Evolutionary conservation across 1,284 basidiomycete genomes (phyloP).

Genomic region (Kalmanozyma brasiliensis): DNA sequence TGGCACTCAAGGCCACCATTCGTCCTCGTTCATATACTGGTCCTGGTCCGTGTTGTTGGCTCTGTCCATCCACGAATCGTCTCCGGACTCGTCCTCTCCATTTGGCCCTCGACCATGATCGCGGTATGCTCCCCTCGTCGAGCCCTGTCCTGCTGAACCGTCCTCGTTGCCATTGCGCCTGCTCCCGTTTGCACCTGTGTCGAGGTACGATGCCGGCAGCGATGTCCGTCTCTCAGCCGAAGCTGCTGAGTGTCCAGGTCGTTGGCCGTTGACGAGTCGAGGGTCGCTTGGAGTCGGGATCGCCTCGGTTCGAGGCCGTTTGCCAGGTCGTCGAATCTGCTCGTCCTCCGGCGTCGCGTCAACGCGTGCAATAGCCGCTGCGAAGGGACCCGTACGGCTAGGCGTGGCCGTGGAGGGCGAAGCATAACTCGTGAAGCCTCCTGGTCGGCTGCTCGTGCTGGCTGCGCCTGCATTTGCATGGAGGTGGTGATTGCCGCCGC

Average conservation of each 20-base stretch:
- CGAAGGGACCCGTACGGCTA: slow-evolving; percentile 14
- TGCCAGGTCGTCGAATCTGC: slow-evolving; percentile 43
- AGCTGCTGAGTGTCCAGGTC: neutral
- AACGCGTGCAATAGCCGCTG: slow-evolving; percentile 14
- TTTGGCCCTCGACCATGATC: slow-evolving; percentile 4
- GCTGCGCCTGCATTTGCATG: neutral
- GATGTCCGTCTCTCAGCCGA: neutral
- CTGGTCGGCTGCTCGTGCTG: neutral
- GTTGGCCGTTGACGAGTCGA: slow-evolving; percentile 15
- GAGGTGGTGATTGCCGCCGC: neutral
- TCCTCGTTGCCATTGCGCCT: slow-evolving; percentile 5
- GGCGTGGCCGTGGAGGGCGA: slow-evolving; percentile 13
- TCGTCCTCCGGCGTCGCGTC: slow-evolving; percentile 45
- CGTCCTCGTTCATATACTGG: slow-evolving; percentile 38
- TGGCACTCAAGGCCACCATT: slow-evolving; percentile 29
- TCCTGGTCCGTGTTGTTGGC: slow-evolving; percentile 32
- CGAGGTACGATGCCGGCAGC: slow-evolving; percentile 27
- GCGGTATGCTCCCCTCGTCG: slow-evolving; percentile 8
- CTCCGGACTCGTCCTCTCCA: slow-evolving; percentile 18
- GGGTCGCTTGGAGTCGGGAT: slow-evolving; percentile 20
- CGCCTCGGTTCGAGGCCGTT: slow-evolving; percentile 20
- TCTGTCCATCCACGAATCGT: slow-evolving; percentile 40
- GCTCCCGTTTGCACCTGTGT: slow-evolving; percentile 14
- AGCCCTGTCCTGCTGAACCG: slow-evolving; percentile 1
- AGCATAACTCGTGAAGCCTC: slow-evolving; percentile 13